Conservation (phyloP, 202 grass and related monocot genomes). For the Panicum virgatum region DNA sequence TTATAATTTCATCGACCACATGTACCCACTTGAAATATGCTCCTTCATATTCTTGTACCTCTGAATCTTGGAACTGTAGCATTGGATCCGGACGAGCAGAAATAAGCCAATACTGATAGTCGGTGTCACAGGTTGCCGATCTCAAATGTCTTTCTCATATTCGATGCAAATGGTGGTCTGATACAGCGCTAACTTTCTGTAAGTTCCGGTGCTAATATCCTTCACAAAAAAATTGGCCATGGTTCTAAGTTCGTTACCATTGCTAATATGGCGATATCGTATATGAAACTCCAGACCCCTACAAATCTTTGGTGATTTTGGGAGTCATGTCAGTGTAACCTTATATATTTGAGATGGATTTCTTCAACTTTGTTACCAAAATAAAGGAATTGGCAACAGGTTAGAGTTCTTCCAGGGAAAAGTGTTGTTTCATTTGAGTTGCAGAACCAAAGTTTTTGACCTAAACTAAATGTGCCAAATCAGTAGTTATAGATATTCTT, state of each 20-base stretch:
- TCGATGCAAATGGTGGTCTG: conserved; percentile 95
- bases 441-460: background rate
- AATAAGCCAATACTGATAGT: background rate
- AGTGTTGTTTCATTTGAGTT: background rate
- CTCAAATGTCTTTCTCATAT: conserved; percentile 38
- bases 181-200: conserved; percentile 85
- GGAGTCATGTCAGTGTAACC: background rate
- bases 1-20: conserved; percentile 4
- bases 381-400: background rate
- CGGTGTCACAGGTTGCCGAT: conserved; percentile 40
- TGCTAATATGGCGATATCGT: background rate
- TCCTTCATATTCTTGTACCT: background rate
- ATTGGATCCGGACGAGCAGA: background rate
- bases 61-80: background rate
- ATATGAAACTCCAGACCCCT: conserved; percentile 5
- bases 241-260: conserved; percentile 13
- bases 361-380: conserved; percentile 19
- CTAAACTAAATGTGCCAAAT: background rate
- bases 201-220: conserved; percentile 39
- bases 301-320: conserved; percentile 14
- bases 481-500: background rate
- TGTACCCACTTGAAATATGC: background rate
- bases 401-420: background rate
- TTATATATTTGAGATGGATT: background rate
- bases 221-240: background rate